Evolutionary conservation across 2,329 filamentous ascomycete genomes (phyloP), one percentile per base, ranked within the genome.

Genomic region (Calonectria pauciramosa): DNA sequence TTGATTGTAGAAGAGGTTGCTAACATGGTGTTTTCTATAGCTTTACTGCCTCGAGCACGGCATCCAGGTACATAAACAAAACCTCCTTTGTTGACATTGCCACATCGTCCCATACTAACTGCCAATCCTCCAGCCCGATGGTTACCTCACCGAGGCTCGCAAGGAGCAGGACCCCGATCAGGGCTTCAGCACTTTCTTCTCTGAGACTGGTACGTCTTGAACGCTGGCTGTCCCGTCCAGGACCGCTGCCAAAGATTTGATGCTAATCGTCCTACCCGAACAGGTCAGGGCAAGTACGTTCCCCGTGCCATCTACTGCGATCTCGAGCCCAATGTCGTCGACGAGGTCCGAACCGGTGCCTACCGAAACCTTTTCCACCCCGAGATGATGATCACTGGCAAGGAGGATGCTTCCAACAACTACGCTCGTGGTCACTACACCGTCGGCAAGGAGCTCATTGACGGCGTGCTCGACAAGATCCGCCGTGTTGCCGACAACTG

Each of bases 391-490:
- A 98, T 99, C 89, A 98, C 95, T 80, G 97, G 97, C 89, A 99
- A 99, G 94, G 97, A 99, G 92, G 97, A 99, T 93, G 97, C 97
- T 81, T 98, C 96, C 82, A 99, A 99, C 94, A 99, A 99, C 94
- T 99, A 99, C 86, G 97, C 97, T 83, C 96, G 97, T 92, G 97
- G 97, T 82, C 97, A 99, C 91, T 99, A 99, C 92, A 99, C 97
- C 78, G 96, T 99, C 83, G 97, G 97, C 87, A 99, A 99, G 93
- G 97, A 99, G 91, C 93, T 99, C 88, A 98, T 99, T 83, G 97
- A 99, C 87, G 94, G 96, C 87, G 97, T 99, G 77, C 90, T 99
- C 82, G 97, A 99, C 92, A 98, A 98, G 92, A 94, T 99, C 81
- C 95, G 97, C 87, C 95, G 95, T 82, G 96, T 99, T 82, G 96